Evolutionary conservation across 208 protist species (phyloP), one percentile per base, ranked within the genome.

Genomic region (Herpetomonas muscarum): DNA sequence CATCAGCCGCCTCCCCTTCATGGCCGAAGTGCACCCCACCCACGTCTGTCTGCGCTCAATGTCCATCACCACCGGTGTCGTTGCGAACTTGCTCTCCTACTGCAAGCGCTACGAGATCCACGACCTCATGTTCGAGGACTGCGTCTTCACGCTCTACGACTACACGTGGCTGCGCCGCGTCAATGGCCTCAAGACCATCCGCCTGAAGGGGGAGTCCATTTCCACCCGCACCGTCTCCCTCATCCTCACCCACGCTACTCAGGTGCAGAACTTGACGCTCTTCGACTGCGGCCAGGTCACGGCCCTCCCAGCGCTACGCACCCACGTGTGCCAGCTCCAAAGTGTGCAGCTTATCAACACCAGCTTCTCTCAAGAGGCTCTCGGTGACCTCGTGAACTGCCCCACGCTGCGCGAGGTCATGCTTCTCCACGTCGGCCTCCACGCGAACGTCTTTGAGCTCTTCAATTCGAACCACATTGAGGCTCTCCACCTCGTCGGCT

Each of bases 121-220:
- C 0, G 69, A 75, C 42, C 46, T 75, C 15, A 47, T 75, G 17
- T 75, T 75, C 45, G 69, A 75, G 34, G 59, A 75, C 47, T 75
- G 69, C 59, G 55, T 48, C 42, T 75, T 75, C 55, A 24, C 52
- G 13, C 51, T 41, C 32, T 50, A 61, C 25, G 62, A 65, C 31
- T 61, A 61, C 21, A 44, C 55, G 15, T 75, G 69, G 69, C 41
- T 75, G 21, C 10, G 37, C 17, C 55, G 53, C 7, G 46, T 75
- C 24, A 36, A 26, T 10, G 19, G 31, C 25, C 22, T 75, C 48
- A 47, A 42, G 15, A 50, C 59, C 42, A 36, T 75, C 24, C 69
- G 69, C 36, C 55, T 75, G 42, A 60, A 61, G 24, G 69, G 69
- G 0, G 52, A 54, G 25, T 54, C 45, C 21, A 51, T 31, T 13